These are phyloP conservation scores for Curvularia eragrostidis DNA, from an alignment of 2,329 filamentous ascomycete species.

Conservation along the genomic window DNA sequence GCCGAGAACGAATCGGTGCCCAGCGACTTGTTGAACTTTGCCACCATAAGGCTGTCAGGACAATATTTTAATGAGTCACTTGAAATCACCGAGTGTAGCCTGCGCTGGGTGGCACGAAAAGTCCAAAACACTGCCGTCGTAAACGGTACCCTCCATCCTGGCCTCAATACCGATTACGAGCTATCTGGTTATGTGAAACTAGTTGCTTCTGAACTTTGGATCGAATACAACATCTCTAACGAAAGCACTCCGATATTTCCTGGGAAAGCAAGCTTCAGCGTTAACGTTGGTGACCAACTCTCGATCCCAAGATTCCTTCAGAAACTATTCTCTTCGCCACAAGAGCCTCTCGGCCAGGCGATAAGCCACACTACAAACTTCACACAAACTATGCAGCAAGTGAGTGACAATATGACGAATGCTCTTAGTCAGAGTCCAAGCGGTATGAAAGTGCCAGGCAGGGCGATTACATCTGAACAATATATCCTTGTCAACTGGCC, in stretches of 20 bases:
- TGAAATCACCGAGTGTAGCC: neutral
- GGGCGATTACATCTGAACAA: slow-evolving; percentile 2
- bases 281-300: too few relatives aligned
- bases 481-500: slow-evolving; percentile 7
- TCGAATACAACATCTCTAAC: neutral
- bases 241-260: neutral
- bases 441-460: neutral
- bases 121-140: slow-evolving; percentile 1
- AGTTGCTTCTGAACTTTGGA: neutral
- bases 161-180: neutral
- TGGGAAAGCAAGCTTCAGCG: slow-evolving; percentile 1
- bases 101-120: slow-evolving; percentile 2
- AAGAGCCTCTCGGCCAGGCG: neutral
- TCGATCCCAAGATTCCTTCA: neutral
- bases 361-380: neutral
- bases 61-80: neutral
- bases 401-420: slow-evolving; percentile 2
- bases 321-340: neutral
- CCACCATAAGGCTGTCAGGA: neutral
- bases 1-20: too few relatives aligned
- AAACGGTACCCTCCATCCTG: slow-evolving; percentile 7
- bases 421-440: neutral
- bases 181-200: neutral
- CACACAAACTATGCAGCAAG: neutral
- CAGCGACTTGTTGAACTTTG: neutral